Base-by-base conservation (phyloP, 805 yeast genomes). In the Martiniozyma abietophila region DNA sequence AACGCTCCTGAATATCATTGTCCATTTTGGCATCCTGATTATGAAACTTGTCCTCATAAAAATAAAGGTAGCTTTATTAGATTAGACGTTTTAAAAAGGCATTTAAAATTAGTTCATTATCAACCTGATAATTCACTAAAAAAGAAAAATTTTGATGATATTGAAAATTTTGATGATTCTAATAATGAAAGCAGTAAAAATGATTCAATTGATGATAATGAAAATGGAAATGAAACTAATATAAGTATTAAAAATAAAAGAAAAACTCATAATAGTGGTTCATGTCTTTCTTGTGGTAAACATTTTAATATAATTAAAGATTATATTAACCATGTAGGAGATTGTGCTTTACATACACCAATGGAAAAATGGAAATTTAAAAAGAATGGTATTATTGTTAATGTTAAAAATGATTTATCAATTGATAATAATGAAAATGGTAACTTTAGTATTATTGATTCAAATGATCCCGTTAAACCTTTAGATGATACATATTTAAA, bases 51-150 rank as follows among this genome's bases (percentile, higher is more conserved):
- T 51, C 58, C 59, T 5, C 92, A 80, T 53, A 64, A 80, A 36
- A 79, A 78, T 43, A 83, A 80, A 15, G 88, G 89, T 11, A 71
- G 83, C 0, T 81, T 81, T 56, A 75, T 74, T 46, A 62, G 92
- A 29, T 56, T 79, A 40, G 92, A 81, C 48, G 88, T 81, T 20
- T 59, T 80, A 42, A 80, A 80, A 44, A 64, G 92, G 29, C 92
- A 81, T 54, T 58, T 81, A 36, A 64, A 71, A 34, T 62, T 80
- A 26, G 84, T 80, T 27, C 92, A 81, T 54, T 76, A 66, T 49
- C 74, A 72, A 21, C 73, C 62, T 33, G 28, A 24, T 16, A 23
- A 34, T n/a, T 12, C 18, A 8, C 11, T 10, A 6, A 15, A 18
- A 18, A 25, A 28, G 10, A 16, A 27, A 18, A 26, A 29, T n/a